These are phyloP conservation scores for Pouteria glomerata DNA, from an alignment of 148 eudicot genomes.

Conservation along the genomic window DNA sequence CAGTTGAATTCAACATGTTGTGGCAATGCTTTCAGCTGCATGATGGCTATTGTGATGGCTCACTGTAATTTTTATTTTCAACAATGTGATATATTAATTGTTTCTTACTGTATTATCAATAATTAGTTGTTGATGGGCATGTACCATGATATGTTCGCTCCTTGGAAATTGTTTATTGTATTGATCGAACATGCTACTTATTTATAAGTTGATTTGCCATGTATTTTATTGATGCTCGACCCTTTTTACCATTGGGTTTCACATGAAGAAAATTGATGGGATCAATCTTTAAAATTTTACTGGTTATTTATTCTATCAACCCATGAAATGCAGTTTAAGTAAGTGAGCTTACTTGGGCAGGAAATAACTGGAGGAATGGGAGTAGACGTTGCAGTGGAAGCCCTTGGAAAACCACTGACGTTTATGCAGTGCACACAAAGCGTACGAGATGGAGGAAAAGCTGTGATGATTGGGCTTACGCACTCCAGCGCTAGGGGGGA, in stretches of 20 bases:
- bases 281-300: not conserved
- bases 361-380: conserved; percentile 93
- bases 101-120: not conserved
- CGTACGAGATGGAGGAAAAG: conserved; percentile 98
- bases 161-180: not conserved
- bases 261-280: not conserved
- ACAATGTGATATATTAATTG: not conserved
- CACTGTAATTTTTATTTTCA: not conserved
- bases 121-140: not conserved
- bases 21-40: not conserved
- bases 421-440: conserved; percentile 90
- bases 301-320: too few species aligned
- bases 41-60: not conserved
- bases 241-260: not conserved
- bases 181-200: not conserved
- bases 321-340: too few species aligned
- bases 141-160: not conserved
- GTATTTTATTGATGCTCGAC: not conserved
- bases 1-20: not conserved
- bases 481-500: conserved; percentile 77
- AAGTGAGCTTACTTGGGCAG: conserved; percentile 29
- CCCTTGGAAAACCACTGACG: conserved; percentile 79
- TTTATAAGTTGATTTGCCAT: not conserved
- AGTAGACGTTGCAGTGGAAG: conserved; percentile 91
- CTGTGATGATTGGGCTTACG: conserved; percentile 96